A percentile compares a stretch with the other conserved stretches of the same genome.
These are phyloP conservation scores for Lycium barbarum DNA, from an alignment of 257 asterid species.

Conservation along the genomic window DNA sequence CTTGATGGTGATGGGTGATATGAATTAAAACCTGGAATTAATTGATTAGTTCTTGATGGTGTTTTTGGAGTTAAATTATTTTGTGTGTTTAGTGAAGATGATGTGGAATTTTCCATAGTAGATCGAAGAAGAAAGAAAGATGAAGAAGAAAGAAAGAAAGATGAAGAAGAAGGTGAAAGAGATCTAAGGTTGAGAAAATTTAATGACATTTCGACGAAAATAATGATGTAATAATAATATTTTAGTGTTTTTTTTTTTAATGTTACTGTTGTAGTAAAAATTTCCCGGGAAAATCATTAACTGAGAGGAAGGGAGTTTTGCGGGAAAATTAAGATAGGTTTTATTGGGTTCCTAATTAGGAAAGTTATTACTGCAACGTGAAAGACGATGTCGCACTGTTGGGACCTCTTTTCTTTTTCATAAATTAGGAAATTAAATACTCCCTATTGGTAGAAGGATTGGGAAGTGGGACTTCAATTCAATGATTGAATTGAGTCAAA, in stretches of 20 bases:
- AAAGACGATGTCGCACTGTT: background rate
- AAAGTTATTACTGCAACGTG: background rate
- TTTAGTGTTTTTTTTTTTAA: background rate
- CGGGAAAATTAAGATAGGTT: slow-evolving; percentile 39
- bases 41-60: slow-evolving; percentile 39
- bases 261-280: slow-evolving; percentile 22
- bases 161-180: background rate
- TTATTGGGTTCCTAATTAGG: background rate
- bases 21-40: slow-evolving; percentile 35
- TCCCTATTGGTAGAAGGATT: too few species aligned
- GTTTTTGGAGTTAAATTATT: slow-evolving; percentile 42
- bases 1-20: slow-evolving; percentile 73
- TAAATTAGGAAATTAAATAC: background rate
- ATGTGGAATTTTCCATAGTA: slow-evolving; percentile 38
- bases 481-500: too few species aligned
- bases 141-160: background rate
- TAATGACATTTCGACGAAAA: background rate
- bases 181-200: slow-evolving; percentile 19
- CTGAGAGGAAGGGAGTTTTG: slow-evolving; percentile 23
- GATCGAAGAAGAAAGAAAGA: background rate
- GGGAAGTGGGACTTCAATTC: too few species aligned
- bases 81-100: slow-evolving; percentile 25
- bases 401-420: background rate
- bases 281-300: slow-evolving; percentile 52
- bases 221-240: background rate